These are phyloP conservation scores for Cucumis melo DNA, from an alignment of 306 rosid genomes.

Conservation along the genomic window DNA sequence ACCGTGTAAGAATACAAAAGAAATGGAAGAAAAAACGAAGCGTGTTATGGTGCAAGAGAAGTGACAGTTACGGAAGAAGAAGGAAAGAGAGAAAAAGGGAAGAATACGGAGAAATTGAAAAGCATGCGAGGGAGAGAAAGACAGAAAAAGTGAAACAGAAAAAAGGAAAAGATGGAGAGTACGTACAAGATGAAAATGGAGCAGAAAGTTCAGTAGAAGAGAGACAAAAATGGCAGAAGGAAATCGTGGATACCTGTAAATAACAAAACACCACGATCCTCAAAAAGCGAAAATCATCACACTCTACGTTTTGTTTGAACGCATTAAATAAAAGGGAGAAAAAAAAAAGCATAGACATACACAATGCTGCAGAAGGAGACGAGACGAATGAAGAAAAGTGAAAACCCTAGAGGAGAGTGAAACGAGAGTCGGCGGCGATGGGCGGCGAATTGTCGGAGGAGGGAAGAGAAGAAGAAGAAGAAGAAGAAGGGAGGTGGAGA, in stretches of 20 bases:
- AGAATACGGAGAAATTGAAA: not conserved
- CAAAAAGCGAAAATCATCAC: not conserved
- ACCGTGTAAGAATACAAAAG: not conserved
- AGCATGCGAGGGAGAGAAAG: not conserved
- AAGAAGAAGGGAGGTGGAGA: not conserved
- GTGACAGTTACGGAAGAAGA: not conserved
- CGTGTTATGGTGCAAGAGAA: not conserved
- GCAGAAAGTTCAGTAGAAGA: not conserved
- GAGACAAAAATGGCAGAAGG: constrained; percentile 32
- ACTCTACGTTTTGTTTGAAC: not conserved
- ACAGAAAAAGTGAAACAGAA: not conserved
- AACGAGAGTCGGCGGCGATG: not conserved
- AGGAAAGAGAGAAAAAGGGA: constrained; percentile 1
- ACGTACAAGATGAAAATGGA: constrained; percentile 3
- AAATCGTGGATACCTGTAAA: constrained; percentile 15
- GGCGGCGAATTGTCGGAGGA: not conserved
- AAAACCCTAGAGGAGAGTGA: not conserved
- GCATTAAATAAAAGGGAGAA: constrained; percentile 14
- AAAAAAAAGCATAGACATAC: not conserved
- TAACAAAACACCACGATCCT: constrained; percentile 28
- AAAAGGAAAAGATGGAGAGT: not conserved
- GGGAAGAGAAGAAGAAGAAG: not conserved
- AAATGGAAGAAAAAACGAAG: not conserved
- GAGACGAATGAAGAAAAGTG: not conserved
- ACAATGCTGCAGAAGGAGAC: not conserved